These are phyloP conservation scores for Penicillium sp. DNA, from an alignment of 2,329 filamentous ascomycete genomes.

Conservation along the genomic window DNA sequence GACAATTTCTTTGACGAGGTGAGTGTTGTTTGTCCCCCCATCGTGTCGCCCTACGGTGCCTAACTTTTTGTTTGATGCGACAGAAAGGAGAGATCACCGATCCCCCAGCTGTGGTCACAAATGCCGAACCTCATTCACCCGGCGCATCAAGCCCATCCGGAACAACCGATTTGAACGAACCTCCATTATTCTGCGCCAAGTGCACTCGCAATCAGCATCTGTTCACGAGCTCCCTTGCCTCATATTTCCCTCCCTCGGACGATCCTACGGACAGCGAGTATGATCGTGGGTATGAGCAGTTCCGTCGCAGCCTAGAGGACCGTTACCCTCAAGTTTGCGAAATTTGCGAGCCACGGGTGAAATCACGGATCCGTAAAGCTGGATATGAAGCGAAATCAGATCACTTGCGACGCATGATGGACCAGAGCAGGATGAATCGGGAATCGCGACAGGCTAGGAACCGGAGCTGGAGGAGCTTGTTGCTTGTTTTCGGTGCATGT, in stretches of 20 bases:
- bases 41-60: background rate
- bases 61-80: slow-evolving; percentile 7
- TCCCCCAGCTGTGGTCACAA: slow-evolving; percentile 67
- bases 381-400: slow-evolving; percentile 85
- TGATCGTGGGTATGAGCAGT: slow-evolving; percentile 69
- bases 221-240: slow-evolving; percentile 71
- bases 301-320: slow-evolving; percentile 71
- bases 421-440: slow-evolving; percentile 54
- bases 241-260: slow-evolving; percentile 69
- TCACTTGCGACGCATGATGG: slow-evolving; percentile 72
- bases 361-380: slow-evolving; percentile 67
- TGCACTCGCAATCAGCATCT: slow-evolving; percentile 90
- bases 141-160: slow-evolving; percentile 50
- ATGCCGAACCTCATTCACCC: slow-evolving; percentile 36
- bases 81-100: slow-evolving; percentile 84
- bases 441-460: slow-evolving; percentile 33
- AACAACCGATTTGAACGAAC: slow-evolving; percentile 33
- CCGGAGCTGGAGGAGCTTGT: slow-evolving; percentile 46
- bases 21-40: slow-evolving; percentile 27
- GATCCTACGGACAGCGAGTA: slow-evolving; percentile 70
- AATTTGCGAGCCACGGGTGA: slow-evolving; percentile 74
- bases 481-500: slow-evolving; percentile 46
- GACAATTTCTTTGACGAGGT: slow-evolving; percentile 89
- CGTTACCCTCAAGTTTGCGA: slow-evolving; percentile 88
- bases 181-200: slow-evolving; percentile 66